A percentile compares a stretch with the other conserved stretches of the same genome.
Conservation (phyloP, 805 yeast genomes). For the Barnettozyma botsteinii region DNA sequence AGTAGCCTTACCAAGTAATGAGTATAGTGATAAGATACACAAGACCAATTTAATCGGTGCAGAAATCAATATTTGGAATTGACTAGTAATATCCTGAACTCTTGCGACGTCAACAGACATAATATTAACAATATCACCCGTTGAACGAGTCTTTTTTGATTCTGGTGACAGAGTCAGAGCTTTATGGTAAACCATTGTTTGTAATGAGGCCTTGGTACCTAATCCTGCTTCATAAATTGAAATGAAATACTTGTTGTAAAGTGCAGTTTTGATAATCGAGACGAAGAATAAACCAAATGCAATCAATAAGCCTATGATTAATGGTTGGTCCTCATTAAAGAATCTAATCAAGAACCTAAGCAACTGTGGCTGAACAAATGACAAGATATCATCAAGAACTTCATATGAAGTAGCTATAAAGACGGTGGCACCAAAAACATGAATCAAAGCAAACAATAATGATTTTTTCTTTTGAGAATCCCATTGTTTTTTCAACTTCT, state of each 20-base stretch:
- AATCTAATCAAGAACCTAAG: slow-evolving; percentile 54
- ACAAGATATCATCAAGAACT: slow-evolving; percentile 66
- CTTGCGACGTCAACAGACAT: slow-evolving; percentile 72
- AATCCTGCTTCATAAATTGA: slow-evolving; percentile 55
- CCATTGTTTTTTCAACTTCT: slow-evolving; percentile 57
- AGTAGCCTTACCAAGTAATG: slow-evolving; percentile 52
- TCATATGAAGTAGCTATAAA: slow-evolving; percentile 68
- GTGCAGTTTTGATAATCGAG: slow-evolving; percentile 53
- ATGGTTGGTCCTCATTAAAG: slow-evolving; percentile 44
- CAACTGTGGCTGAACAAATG: slow-evolving; percentile 85
- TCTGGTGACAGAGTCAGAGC: slow-evolving; percentile 62
- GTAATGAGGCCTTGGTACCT: slow-evolving; percentile 58
- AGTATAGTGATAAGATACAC: slow-evolving; percentile 48
- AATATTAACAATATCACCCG: slow-evolving; percentile 78
- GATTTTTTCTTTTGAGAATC: slow-evolving; percentile 44
- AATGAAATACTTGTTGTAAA: slow-evolving; percentile 65
- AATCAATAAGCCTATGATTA: slow-evolving; percentile 48
- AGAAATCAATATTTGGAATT: slow-evolving; percentile 48
- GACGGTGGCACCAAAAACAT: slow-evolving; percentile 72
- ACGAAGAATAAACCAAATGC: slow-evolving; percentile 58
- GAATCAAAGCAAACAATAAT: slow-evolving; percentile 52
- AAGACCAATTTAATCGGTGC: slow-evolving; percentile 53
- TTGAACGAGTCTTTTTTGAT: slow-evolving; percentile 50
- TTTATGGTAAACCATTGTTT: slow-evolving; percentile 65
- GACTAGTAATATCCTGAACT: slow-evolving; percentile 52